phyloP scores from a whole-genome alignment of 2,329 filamentous ascomycete genomes.

The Paecilomyces dactylethromorphus region DNA sequence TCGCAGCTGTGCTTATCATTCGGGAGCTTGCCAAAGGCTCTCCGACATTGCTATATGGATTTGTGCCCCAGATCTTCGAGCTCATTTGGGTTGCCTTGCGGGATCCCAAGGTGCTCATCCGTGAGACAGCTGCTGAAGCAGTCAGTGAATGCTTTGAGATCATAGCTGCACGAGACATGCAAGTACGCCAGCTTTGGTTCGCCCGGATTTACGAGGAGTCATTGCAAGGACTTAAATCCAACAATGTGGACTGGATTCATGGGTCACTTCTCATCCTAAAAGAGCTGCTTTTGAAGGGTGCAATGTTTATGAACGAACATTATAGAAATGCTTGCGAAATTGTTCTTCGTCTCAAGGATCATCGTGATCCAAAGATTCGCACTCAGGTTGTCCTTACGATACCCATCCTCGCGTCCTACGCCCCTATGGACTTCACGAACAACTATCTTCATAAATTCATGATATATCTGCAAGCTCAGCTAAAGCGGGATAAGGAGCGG shows the following conservation, averaged over 20 bases:
- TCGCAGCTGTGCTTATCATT: conserved; percentile 85
- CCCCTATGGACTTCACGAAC: conserved; percentile 80
- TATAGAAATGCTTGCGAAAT: conserved; percentile 92
- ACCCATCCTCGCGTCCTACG: conserved; percentile 86
- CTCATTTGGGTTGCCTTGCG: conserved; percentile 92
- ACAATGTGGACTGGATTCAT: conserved; percentile 81
- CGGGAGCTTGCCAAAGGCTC: conserved; percentile 88
- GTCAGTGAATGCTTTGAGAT: conserved; percentile 95
- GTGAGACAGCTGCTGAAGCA: conserved; percentile 84
- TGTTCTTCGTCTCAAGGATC: conserved; percentile 85
- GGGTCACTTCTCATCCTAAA: conserved; percentile 90
- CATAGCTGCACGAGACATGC: conserved; percentile 83
- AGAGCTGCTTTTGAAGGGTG: conserved; percentile 86
- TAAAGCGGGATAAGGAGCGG: conserved; percentile 90
- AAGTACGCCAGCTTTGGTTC: conserved; percentile 83
- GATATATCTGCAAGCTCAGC: conserved; percentile 86
- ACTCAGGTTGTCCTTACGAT: conserved; percentile 88
- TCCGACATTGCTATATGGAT: conserved; percentile 90
- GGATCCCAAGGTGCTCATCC: conserved; percentile 83
- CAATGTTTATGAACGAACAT: conserved; percentile 98
- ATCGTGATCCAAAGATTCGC: conserved; percentile 79
- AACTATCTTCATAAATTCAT: conserved; percentile 92
- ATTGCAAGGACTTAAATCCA: conserved; percentile 68
- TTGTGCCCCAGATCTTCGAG: conserved; percentile 90
- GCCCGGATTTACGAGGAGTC: conserved; percentile 84